Percentiles rank a stretch among this genome's conserved stretches.
These are phyloP conservation scores for Pterocarpus macrocarpus DNA, from an alignment of 306 rosid species.

Conservation along the genomic window DNA sequence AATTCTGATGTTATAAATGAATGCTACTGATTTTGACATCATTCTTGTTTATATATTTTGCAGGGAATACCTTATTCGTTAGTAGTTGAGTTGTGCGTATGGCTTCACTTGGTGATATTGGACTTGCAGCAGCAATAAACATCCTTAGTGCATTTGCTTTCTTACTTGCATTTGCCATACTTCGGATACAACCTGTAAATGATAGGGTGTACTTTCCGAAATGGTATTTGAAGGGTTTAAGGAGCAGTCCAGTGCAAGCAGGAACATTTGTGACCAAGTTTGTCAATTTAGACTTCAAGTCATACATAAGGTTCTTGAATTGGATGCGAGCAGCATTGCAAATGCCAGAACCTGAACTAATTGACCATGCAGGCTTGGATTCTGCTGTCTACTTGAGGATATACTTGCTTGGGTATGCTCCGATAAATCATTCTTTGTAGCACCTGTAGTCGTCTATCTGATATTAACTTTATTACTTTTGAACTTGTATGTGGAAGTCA, in stretches of 20 bases:
- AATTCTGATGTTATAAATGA: slow-evolving; percentile 11
- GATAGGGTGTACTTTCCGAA: slow-evolving; percentile 98
- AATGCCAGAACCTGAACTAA: slow-evolving; percentile 97
- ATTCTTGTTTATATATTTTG: slow-evolving; percentile 30
- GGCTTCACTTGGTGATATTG: slow-evolving; percentile 88
- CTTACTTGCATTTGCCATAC: slow-evolving; percentile 81
- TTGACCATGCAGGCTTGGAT: slow-evolving; percentile 94
- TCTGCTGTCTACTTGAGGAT: slow-evolving; percentile 93
- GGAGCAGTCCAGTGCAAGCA: slow-evolving; percentile 74
- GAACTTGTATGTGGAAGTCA: not conserved
- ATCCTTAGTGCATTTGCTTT: slow-evolving; percentile 80
- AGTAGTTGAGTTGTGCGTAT: slow-evolving; percentile 45
- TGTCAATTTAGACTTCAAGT: slow-evolving; percentile 90
- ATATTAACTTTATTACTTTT: not conserved
- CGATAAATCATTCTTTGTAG: slow-evolving; percentile 9
- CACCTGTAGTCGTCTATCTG: not conserved
- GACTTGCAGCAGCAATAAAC: slow-evolving; percentile 89
- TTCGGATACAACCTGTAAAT: slow-evolving; percentile 91
- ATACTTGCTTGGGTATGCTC: slow-evolving; percentile 84
- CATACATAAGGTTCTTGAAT: slow-evolving; percentile 75
- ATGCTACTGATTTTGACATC: slow-evolving; percentile 28
- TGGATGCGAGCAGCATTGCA: slow-evolving; percentile 96
- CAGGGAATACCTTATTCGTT: slow-evolving; percentile 48
- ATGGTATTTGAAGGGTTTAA: slow-evolving; percentile 93
- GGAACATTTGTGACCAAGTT: slow-evolving; percentile 79